A percentile compares a stretch with the other conserved stretches of the same genome.
phyloP scores from a whole-genome alignment of 495 filamentous ascomycete species.

The Penicillium flavigenum region DNA sequence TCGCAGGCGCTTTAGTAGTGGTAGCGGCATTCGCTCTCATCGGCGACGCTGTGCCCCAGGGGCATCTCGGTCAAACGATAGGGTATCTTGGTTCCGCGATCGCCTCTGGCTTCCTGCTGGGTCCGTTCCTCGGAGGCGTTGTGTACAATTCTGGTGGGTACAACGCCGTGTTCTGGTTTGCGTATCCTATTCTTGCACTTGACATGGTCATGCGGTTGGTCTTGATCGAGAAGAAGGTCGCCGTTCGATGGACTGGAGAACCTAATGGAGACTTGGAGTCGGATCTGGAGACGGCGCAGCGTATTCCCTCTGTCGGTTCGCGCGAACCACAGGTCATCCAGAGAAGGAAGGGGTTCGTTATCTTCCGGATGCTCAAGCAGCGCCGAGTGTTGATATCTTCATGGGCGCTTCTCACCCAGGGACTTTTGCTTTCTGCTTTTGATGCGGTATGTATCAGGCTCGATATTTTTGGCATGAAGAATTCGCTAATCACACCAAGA shows the following conservation, averaged over 20 bases:
- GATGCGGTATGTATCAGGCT: constrained; percentile 26
- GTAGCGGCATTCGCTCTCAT: constrained; percentile 61
- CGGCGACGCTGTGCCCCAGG: constrained; percentile 57
- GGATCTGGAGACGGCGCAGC: background rate
- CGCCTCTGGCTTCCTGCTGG: constrained; percentile 35
- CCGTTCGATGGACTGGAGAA: constrained; percentile 19
- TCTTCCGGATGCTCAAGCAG: constrained; percentile 29
- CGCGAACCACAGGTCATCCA: background rate
- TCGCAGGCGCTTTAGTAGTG: constrained; percentile 62
- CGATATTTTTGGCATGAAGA: background rate
- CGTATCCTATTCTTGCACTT: constrained; percentile 54
- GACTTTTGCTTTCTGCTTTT: constrained; percentile 35
- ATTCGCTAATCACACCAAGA: constrained; percentile 16
- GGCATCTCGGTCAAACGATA: constrained; percentile 57
- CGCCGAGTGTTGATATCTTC: constrained; percentile 36
- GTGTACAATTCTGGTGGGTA: constrained; percentile 60
- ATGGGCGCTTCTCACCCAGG: constrained; percentile 33
- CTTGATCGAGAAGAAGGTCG: constrained; percentile 62
- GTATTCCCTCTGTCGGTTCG: background rate
- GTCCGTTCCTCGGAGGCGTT: constrained; percentile 61
- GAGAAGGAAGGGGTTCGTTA: constrained; percentile 13
- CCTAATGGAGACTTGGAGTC: constrained; percentile 5
- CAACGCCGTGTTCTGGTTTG: constrained; percentile 59
- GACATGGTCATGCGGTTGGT: constrained; percentile 64
- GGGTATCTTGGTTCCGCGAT: constrained; percentile 40